A percentile compares a stretch with the other conserved stretches of the same genome.
phyloP scores from a whole-genome alignment of 2,329 filamentous ascomycete genomes.

The Pestalotiopsis sp. region DNA sequence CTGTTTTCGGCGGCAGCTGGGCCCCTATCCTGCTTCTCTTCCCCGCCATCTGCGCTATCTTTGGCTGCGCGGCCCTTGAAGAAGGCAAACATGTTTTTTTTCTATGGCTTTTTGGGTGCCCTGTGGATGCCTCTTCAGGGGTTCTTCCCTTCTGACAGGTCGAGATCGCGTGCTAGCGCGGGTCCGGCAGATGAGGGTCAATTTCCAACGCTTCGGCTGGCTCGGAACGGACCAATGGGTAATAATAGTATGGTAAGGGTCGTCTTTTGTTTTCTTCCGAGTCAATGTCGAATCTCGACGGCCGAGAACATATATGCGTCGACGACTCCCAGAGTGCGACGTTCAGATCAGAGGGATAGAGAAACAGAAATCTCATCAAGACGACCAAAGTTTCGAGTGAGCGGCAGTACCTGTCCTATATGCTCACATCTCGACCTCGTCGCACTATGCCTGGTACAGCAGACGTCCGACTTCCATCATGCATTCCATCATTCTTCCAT shows the following conservation, averaged over 20 bases:
- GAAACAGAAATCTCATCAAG: no score
- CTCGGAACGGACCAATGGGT: neutral
- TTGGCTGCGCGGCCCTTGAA: slow-evolving; percentile 9
- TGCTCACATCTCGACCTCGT: neutral
- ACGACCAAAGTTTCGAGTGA: neutral
- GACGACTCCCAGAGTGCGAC: no score
- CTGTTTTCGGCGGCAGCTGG: neutral
- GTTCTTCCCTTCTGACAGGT: slow-evolving; percentile 2
- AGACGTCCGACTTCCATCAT: slow-evolving; percentile 3
- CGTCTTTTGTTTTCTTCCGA: neutral
- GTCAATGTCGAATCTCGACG: neutral
- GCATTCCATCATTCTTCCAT: slow-evolving; percentile 10
- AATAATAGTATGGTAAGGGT: slow-evolving; percentile 5
- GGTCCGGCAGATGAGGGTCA: slow-evolving; percentile 9
- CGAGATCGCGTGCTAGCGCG: slow-evolving; percentile 6
- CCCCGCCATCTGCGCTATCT: slow-evolving; percentile 11
- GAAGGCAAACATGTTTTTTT: slow-evolving; percentile 10
- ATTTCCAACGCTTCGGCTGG: neutral
- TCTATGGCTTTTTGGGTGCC: neutral
- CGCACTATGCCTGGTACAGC: neutral
- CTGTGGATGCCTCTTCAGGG: neutral
- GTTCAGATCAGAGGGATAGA: no score
- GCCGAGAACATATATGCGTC: neutral
- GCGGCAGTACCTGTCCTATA: slow-evolving; percentile 1
- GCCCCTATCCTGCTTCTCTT: slow-evolving; percentile 6